Conservation (phyloP, 176 grass and related monocot species). For the Dendrocalamus sinicus region DNA sequence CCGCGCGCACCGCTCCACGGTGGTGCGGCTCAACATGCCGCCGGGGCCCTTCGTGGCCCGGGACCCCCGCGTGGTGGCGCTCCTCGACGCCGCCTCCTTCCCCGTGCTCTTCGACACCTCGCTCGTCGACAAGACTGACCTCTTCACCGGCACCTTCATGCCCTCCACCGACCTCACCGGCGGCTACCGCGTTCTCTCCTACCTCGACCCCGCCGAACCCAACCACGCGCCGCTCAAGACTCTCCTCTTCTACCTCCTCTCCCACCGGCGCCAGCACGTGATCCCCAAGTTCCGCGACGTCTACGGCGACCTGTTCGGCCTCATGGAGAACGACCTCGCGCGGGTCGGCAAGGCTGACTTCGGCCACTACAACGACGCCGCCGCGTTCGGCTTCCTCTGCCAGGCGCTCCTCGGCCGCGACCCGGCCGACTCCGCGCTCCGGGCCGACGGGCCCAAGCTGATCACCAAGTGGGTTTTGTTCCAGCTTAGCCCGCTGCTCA, state of each 20-base stretch:
- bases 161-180: slow-evolving; percentile 95
- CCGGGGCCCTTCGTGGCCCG: slow-evolving; percentile 78
- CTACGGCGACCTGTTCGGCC: slow-evolving; percentile 65
- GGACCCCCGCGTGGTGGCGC: slow-evolving; percentile 86
- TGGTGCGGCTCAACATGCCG: slow-evolving; percentile 94
- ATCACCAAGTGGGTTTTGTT: slow-evolving; percentile 88
- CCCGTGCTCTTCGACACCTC: slow-evolving; percentile 87
- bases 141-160: slow-evolving; percentile 99
- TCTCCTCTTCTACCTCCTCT: slow-evolving; percentile 83
- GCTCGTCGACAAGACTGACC: slow-evolving; percentile 88
- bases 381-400: slow-evolving; percentile 79
- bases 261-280: slow-evolving; percentile 66
- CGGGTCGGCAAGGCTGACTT: slow-evolving; percentile 76
- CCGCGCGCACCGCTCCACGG: slow-evolving; percentile 67
- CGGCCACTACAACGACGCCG: slow-evolving; percentile 70
- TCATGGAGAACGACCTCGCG: slow-evolving; percentile 71
- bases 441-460: slow-evolving; percentile 65
- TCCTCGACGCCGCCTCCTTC: slow-evolving; percentile 92
- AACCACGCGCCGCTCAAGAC: slow-evolving; percentile 82
- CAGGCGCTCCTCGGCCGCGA: slow-evolving; percentile 67
- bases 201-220: slow-evolving; percentile 83
- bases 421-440: slow-evolving; percentile 61
- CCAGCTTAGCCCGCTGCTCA: slow-evolving; percentile 79
- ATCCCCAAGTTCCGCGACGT: slow-evolving; percentile 75
- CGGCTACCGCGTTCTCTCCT: slow-evolving; percentile 79